Conservation (phyloP, 495 filamentous ascomycete genomes). For the Trypethelium eluteriae region DNA sequence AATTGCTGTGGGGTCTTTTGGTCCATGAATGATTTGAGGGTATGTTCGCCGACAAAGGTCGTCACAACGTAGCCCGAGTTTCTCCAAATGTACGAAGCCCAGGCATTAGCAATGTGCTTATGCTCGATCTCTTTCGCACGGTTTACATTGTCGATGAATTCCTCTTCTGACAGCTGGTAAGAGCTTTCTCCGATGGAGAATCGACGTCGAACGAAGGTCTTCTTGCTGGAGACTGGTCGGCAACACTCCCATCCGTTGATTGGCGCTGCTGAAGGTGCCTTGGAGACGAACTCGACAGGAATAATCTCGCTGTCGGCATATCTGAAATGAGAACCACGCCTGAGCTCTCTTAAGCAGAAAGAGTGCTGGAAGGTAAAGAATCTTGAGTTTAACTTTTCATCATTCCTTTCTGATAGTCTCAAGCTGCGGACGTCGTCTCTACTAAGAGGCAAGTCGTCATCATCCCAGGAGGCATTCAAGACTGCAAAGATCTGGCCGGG, state of each 20-base stretch:
- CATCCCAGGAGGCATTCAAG: conserved; percentile 80
- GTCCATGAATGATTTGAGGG: conserved; percentile 68
- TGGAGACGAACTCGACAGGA: conserved; percentile 60
- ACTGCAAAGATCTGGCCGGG: conserved; percentile 79
- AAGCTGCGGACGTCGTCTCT: conserved; percentile 63
- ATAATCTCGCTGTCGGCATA: conserved; percentile 75
- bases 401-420: conserved; percentile 50
- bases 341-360: conserved; percentile 65
- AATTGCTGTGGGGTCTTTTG: conserved; percentile 45
- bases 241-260: conserved; percentile 53
- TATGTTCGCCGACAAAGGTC: conserved; percentile 64
- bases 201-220: conserved; percentile 62
- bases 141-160: conserved; percentile 63
- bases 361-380: conserved; percentile 80
- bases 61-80: conserved; percentile 69
- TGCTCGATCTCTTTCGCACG: conserved; percentile 58
- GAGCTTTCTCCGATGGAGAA: conserved; percentile 55
- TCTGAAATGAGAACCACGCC: conserved; percentile 59
- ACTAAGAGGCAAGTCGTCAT: conserved; percentile 76
- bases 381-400: conserved; percentile 57
- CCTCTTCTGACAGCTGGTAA: conserved; percentile 52
- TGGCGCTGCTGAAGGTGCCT: conserved; percentile 46
- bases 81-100: conserved; percentile 70
- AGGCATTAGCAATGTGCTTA: conserved; percentile 72
- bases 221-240: conserved; percentile 53